Evolutionary conservation across 768 basidiomycete genomes (phyloP).

Genomic region (Amanita pallidorosea): DNA sequence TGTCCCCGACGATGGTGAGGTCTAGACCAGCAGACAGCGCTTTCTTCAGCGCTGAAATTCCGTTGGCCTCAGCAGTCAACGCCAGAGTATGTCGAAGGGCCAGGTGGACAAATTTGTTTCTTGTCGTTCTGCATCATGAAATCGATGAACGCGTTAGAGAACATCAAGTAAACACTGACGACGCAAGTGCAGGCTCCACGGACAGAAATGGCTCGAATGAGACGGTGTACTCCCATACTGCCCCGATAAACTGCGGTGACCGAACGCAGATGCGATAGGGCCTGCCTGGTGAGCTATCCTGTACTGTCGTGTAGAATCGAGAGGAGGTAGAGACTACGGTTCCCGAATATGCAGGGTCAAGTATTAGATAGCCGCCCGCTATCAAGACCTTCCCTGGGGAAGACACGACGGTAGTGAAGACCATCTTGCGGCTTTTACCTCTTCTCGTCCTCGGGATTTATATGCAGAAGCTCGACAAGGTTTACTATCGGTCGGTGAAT

Average conservation of each 20-base stretch:
- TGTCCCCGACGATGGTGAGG: constrained; percentile 82
- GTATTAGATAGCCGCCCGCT: constrained; percentile 94
- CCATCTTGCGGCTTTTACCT: constrained; percentile 19
- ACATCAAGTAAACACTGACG: constrained; percentile 18
- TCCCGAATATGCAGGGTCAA: constrained; percentile 79
- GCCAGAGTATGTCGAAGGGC: constrained; percentile 71
- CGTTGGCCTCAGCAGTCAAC: constrained; percentile 53
- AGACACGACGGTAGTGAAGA: constrained; percentile 62
- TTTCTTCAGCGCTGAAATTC: constrained; percentile 27
- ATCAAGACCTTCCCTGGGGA: constrained; percentile 92
- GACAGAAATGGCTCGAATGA: constrained; percentile 23
- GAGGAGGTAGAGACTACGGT: constrained; percentile 88
- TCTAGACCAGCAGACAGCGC: constrained; percentile 48
- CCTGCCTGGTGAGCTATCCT: constrained; percentile 18
- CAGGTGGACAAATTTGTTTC: constrained; percentile 89
- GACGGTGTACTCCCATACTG: constrained; percentile 66
- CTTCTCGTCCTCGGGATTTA: not conserved
- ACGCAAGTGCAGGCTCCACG: constrained; percentile 23
- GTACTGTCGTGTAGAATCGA: constrained; percentile 82
- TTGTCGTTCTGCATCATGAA: constrained; percentile 15
- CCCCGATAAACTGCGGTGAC: constrained; percentile 85
- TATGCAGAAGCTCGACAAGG: not conserved
- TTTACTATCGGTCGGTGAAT: not conserved
- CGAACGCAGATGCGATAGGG: constrained; percentile 53
- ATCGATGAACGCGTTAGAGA: not conserved